A percentile compares a stretch with the other conserved stretches of the same genome.
These are phyloP conservation scores for Blastobotrys buckinghamii DNA, from an alignment of 1,139 yeast genomes.

Conservation along the genomic window DNA sequence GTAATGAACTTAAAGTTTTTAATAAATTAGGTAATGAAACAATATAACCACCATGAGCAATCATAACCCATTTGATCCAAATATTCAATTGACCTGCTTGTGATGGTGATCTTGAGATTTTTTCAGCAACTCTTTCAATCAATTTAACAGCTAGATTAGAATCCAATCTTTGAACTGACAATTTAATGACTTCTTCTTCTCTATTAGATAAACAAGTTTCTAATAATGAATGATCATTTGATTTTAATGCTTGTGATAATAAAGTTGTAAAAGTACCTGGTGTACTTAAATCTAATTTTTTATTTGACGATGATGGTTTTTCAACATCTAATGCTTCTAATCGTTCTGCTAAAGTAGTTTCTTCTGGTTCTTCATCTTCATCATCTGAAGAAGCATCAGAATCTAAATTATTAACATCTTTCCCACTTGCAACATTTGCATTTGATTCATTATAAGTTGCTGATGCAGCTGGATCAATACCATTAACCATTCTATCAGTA, in stretches of 20 bases:
- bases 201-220: constrained; percentile 70
- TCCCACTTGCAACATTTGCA: constrained; percentile 42
- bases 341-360: constrained; percentile 37
- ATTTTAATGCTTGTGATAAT: constrained; percentile 37
- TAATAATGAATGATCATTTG: constrained; percentile 37
- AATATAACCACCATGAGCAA: constrained; percentile 82
- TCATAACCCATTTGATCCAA: constrained; percentile 93
- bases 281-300: constrained; percentile 18
- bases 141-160: constrained; percentile 68
- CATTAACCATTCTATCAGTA: constrained; percentile 33
- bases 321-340: constrained; percentile 36
- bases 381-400: constrained; percentile 27
- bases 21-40: constrained; percentile 65
- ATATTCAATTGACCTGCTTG: constrained; percentile 71
- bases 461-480: constrained; percentile 69
- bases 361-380: constrained; percentile 29
- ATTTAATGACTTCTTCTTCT: constrained; percentile 67
- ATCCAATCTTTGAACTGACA: constrained; percentile 64
- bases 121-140: constrained; percentile 78
- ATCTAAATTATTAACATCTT: constrained; percentile 46
- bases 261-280: constrained; percentile 34
- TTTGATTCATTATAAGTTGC: constrained; percentile 59
- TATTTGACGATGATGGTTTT: constrained; percentile 20
- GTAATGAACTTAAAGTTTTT: constrained; percentile 65
- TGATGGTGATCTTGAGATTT: constrained; percentile 61